phyloP scores from a whole-genome alignment of 352 stramenopile species.

The Phytophthora ohioensis region DNA sequence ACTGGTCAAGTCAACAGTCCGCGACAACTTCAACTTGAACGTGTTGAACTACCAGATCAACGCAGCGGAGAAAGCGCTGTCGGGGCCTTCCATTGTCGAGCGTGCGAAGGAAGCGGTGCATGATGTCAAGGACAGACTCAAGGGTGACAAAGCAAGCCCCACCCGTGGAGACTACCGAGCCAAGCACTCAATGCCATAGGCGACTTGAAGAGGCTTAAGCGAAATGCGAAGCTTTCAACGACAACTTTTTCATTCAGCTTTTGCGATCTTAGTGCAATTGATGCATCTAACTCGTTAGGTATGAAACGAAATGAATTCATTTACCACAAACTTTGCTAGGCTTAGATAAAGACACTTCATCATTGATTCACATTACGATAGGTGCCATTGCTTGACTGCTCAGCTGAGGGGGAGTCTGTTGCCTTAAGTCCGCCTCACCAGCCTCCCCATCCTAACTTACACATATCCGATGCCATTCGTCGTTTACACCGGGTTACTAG shows the following conservation, averaged over 20 bases:
- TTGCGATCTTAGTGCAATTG: no score
- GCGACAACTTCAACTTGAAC: constrained; percentile 31
- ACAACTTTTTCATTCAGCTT: no score
- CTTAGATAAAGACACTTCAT: constrained; percentile 4
- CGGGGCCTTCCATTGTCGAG: constrained; percentile 9
- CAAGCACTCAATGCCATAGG: background rate
- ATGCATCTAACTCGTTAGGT: no score
- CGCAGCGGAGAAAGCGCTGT: constrained; percentile 24
- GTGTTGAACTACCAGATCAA: constrained; percentile 35
- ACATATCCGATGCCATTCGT: background rate
- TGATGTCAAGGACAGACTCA: constrained; percentile 29
- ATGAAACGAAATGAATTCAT: no score
- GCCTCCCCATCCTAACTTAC: constrained; percentile 5
- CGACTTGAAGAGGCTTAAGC: background rate
- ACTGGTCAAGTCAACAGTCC: constrained; percentile 28
- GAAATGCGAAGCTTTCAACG: no score
- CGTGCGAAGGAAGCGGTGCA: constrained; percentile 32
- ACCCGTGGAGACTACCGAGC: background rate
- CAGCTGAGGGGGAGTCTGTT: background rate
- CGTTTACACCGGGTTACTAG: constrained; percentile 19
- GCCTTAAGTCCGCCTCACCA: background rate
- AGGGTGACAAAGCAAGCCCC: constrained; percentile 15
- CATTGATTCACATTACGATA: constrained; percentile 17
- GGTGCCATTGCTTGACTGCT: background rate
- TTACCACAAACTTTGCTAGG: background rate